Base-by-base conservation (phyloP, 805 yeast species). In the Starmerella scarabaei region DNA sequence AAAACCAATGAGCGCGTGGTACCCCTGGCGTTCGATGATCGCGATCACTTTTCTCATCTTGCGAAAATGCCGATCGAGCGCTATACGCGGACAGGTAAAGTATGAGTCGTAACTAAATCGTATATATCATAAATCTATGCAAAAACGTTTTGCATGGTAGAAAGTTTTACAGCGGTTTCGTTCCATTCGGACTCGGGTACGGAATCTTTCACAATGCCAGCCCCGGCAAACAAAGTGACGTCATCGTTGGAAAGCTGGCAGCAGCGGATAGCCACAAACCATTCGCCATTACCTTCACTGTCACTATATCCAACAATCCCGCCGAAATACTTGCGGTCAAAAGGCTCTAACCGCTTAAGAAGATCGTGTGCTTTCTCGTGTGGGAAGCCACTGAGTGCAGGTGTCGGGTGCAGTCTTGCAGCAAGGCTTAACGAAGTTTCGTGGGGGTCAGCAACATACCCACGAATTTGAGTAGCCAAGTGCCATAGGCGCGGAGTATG, bases 311-410 rank as follows among this genome's bases (percentile, higher is more conserved):
- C 48, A 4, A 41, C 43, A 20, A 44, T 44, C 2, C 48, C 48
- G 3, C 48, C 48, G 33, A 44, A 44, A 24, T 35, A 44, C 26
- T 38, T 30, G 14, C 48, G 45, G 21, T 44, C 45, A 28, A 44
- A 44, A 2, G 45, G 45, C 31, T 44, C 48, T 6, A 41, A 41
- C 18, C 15, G 9, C 3, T 17, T 21, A 3, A 44, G 33, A 20
- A 44, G 38, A 3, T 32, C 31, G 11, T 24, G 41, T 11, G 48
- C 45, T 1, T 12, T 14, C 9, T 21, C n/a, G 24, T 44, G 45
- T 1, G 48, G 48, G 27, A 32, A 44, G 14, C 48, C 48, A 15
- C 48, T 44, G 11, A 44, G 33, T 5, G 48, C 48, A 3, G 48
- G 48, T 1, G 48, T 44, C 7, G 48, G 48, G 20, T 44, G 48